Conservation (phyloP, 495 filamentous ascomycete genomes). For the Platismatia glauca region DNA sequence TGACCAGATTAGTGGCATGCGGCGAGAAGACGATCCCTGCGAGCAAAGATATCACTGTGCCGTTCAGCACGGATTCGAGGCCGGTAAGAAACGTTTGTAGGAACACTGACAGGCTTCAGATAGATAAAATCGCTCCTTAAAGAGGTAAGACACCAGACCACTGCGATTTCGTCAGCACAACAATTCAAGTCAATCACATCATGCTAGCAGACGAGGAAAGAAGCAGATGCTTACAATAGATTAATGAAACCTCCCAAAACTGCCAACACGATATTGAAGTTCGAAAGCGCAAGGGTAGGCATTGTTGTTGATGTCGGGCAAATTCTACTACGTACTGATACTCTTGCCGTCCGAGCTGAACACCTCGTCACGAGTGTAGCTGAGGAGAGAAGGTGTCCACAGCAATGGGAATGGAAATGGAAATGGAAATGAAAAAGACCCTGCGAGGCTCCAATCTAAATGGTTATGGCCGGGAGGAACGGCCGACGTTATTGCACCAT, state of each 20-base stretch:
- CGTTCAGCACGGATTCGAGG: not conserved
- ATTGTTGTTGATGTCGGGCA: constrained; percentile 35
- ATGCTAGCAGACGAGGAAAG: not conserved
- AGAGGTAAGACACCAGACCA: constrained; percentile 77
- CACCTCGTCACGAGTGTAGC: not conserved
- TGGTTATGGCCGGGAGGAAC: not conserved
- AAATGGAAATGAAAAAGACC: too few species aligned
- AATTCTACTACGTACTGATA: not conserved
- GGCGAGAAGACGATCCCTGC: constrained; percentile 67
- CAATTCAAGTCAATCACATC: not conserved
- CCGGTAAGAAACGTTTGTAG: not conserved
- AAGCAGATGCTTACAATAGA: constrained; percentile 41
- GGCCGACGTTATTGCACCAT: constrained; percentile 7
- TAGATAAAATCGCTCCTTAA: constrained; percentile 85
- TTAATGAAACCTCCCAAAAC: constrained; percentile 82
- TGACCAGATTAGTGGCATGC: constrained; percentile 66
- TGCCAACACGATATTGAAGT: constrained; percentile 80
- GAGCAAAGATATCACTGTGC: constrained; percentile 60
- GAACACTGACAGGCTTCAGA: constrained; percentile 55
- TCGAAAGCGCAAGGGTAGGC: constrained; percentile 68
- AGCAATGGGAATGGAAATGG: not conserved
- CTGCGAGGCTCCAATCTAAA: too few species aligned
- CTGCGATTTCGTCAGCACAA: not conserved
- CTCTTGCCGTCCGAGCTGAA: not conserved
- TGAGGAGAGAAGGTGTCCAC: not conserved